Evolutionary conservation across 768 basidiomycete genomes (phyloP).

Genomic region (Ephemerocybe angulata): DNA sequence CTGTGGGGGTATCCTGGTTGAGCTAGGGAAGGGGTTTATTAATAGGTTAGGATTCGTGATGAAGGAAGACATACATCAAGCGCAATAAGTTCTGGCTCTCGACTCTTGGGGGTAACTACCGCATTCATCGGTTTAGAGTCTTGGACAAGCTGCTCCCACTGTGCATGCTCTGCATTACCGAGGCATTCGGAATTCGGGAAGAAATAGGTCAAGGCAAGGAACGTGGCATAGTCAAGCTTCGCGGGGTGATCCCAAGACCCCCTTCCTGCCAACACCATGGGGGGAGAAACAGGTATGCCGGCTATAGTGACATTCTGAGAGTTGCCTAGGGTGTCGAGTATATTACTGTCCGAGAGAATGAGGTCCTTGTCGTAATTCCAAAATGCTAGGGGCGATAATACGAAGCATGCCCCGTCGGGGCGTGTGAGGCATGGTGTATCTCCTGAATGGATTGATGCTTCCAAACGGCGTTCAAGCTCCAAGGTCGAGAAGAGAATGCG

Average conservation of each 20-base stretch:
- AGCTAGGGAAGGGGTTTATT: conserved; percentile 36
- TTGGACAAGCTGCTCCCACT: conserved; percentile 58
- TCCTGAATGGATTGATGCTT: conserved; percentile 30
- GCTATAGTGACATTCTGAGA: conserved; percentile 54
- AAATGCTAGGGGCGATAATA: conserved; percentile 70
- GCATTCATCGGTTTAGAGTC: conserved; percentile 33
- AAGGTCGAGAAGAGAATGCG: conserved; percentile 62
- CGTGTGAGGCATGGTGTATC: conserved; percentile 52
- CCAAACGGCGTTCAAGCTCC: conserved; percentile 58
- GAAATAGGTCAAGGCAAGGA: conserved; percentile 78
- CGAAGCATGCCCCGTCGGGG: conserved; percentile 55
- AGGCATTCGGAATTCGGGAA: conserved; percentile 75
- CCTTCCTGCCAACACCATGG: conserved; percentile 76
- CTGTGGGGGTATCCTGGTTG: conserved; percentile 40
- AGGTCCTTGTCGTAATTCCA: conserved; percentile 63
- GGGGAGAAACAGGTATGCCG: conserved; percentile 62
- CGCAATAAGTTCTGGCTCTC: conserved; percentile 42
- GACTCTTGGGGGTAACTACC: conserved; percentile 24
- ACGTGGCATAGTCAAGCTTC: conserved; percentile 62
- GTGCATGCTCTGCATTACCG: conserved; percentile 53
- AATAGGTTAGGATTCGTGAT: background rate
- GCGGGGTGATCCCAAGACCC: conserved; percentile 51
- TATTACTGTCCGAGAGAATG: conserved; percentile 50
- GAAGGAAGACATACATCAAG: conserved; percentile 37
- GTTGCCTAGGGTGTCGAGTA: conserved; percentile 53